phyloP scores from a whole-genome alignment of 208 protist genomes.

The Porcisia hertigi region DNA sequence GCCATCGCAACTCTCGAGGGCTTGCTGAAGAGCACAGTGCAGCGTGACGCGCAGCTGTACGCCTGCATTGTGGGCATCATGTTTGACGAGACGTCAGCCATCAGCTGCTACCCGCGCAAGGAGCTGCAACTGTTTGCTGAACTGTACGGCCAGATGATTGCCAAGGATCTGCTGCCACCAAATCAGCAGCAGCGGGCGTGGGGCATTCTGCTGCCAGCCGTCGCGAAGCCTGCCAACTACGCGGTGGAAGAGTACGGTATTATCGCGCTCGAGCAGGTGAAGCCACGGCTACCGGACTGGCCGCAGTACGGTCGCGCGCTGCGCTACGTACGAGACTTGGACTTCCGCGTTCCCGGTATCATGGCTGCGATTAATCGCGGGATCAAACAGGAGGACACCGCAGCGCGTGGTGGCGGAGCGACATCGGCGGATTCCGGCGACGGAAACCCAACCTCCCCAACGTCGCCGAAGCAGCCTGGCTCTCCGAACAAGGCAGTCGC shows the following conservation, averaged over 20 bases:
- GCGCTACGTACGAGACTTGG: slow-evolving; percentile 82
- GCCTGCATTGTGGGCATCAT: slow-evolving; percentile 88
- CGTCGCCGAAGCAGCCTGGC: slow-evolving; percentile 22
- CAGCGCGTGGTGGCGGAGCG: slow-evolving; percentile 26
- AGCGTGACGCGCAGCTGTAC: slow-evolving; percentile 83
- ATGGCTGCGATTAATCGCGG: slow-evolving; percentile 86
- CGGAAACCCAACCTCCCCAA: slow-evolving; percentile 25
- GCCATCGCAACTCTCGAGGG: slow-evolving; percentile 63
- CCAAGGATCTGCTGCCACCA: slow-evolving; percentile 65
- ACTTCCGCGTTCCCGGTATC: slow-evolving; percentile 89
- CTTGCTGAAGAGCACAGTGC: slow-evolving; percentile 58
- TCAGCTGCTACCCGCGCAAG: slow-evolving; percentile 76
- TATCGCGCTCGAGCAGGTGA: slow-evolving; percentile 95
- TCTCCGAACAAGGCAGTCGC: slow-evolving; percentile 31
- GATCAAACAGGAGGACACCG: slow-evolving; percentile 75
- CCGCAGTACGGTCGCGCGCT: slow-evolving; percentile 91
- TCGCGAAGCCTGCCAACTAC: slow-evolving; percentile 87
- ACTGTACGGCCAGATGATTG: slow-evolving; percentile 88
- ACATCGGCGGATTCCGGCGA: slow-evolving; percentile 14
- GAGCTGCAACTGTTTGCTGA: slow-evolving; percentile 82
- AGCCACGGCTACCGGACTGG: slow-evolving; percentile 95
- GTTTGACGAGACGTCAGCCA: slow-evolving; percentile 79
- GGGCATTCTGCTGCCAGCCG: slow-evolving; percentile 89
- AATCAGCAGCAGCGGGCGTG: slow-evolving; percentile 81
- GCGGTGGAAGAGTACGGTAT: slow-evolving; percentile 97